Percentiles rank a stretch among this genome's conserved stretches.
Evolutionary conservation across 805 yeast species (phyloP).

Genomic region (Wickerhamomyces xylosicus): DNA sequence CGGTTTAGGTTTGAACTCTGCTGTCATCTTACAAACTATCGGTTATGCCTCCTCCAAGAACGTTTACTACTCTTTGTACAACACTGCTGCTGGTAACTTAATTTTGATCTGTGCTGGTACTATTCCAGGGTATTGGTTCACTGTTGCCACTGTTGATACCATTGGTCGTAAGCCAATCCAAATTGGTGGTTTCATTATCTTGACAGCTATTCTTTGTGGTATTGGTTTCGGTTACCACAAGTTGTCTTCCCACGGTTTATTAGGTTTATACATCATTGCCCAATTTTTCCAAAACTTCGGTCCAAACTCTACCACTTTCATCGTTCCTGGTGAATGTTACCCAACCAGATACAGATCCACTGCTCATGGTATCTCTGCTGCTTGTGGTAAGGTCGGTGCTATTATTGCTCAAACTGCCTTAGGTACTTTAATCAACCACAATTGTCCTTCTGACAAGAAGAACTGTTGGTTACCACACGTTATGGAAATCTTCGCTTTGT

Average conservation of each 20-base stretch:
- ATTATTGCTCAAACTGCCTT: slow-evolving; percentile 82
- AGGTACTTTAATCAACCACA: slow-evolving; percentile 76
- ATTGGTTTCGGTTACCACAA: slow-evolving; percentile 81
- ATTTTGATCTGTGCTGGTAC: slow-evolving; percentile 92
- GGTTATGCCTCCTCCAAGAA: slow-evolving; percentile 71
- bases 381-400: slow-evolving; percentile 87
- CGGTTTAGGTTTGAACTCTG: slow-evolving; percentile 79
- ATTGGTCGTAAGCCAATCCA: slow-evolving; percentile 84
- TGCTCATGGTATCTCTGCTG: slow-evolving; percentile 93
- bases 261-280: slow-evolving; percentile 68
- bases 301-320: slow-evolving; percentile 87
- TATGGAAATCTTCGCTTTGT: slow-evolving; percentile 87
- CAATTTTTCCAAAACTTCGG: slow-evolving; percentile 91
- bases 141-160: slow-evolving; percentile 71
- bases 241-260: slow-evolving; percentile 51
- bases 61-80: slow-evolving; percentile 60
- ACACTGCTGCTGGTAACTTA: slow-evolving; percentile 85
- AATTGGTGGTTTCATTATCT: slow-evolving; percentile 59
- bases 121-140: slow-evolving; percentile 86
- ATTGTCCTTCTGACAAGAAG: slow-evolving; percentile 43
- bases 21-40: slow-evolving; percentile 69
- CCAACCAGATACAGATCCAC: slow-evolving; percentile 95
- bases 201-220: slow-evolving; percentile 64
- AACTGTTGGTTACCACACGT: slow-evolving; percentile 87
- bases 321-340: slow-evolving; percentile 85